Conservation (phyloP, 2,329 filamentous ascomycete species). For the Aspergillus calidoustus region DNA sequence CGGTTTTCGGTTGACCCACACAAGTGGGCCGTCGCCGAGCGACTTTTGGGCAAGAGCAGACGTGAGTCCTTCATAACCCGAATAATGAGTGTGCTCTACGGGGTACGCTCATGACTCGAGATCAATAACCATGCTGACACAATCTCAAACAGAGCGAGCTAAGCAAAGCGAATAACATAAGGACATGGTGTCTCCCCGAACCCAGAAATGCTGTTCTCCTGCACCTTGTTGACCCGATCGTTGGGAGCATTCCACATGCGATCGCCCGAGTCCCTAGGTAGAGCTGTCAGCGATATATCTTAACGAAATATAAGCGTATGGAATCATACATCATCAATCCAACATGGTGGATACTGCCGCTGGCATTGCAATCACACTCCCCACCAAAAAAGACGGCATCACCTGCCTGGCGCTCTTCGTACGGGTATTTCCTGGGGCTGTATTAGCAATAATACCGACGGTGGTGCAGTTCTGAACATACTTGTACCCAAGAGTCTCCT, state of each 20-base stretch:
- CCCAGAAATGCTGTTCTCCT: slow-evolving; percentile 27
- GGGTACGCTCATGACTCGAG: not conserved
- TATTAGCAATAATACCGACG: not conserved
- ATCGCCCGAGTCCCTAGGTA: slow-evolving; percentile 28
- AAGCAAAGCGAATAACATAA: slow-evolving; percentile 28
- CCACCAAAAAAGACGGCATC: slow-evolving; percentile 34
- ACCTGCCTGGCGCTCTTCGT: slow-evolving; percentile 26
- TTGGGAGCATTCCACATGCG: slow-evolving; percentile 35
- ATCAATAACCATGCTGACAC: not conserved
- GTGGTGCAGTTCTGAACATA: slow-evolving; percentile 14
- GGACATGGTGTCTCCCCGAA: slow-evolving; percentile 31
- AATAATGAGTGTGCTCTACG: not conserved
- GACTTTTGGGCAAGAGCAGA: not conserved
- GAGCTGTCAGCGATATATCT: not conserved
- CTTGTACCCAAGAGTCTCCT: slow-evolving; percentile 28
- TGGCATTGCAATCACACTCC: slow-evolving; percentile 14
- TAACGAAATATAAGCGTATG: no score
- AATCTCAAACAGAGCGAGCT: not conserved
- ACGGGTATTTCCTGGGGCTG: slow-evolving; percentile 27
- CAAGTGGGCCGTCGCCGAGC: not conserved
- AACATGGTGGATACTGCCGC: slow-evolving; percentile 17
- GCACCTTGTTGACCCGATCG: slow-evolving; percentile 29
- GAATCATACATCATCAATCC: slow-evolving; percentile 18
- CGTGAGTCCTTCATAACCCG: no score
- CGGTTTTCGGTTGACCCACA: not conserved